Percentiles rank a stretch among this genome's conserved stretches.
Conservation (phyloP, 2,329 filamentous ascomycete genomes). For the Colletotrichum sp. region DNA sequence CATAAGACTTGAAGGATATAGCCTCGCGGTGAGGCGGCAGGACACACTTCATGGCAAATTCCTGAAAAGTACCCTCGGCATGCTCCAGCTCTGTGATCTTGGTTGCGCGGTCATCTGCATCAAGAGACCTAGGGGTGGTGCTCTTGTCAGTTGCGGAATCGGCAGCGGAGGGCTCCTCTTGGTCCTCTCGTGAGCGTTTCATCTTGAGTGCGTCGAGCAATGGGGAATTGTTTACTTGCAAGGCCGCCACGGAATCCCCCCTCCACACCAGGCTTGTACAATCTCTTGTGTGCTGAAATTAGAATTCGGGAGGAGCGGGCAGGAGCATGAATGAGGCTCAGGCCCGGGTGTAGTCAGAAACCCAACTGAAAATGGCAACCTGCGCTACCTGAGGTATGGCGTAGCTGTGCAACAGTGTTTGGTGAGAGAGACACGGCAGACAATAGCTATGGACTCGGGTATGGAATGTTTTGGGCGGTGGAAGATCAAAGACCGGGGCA, state of each 20-base stretch:
- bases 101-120: slow-evolving; percentile 34
- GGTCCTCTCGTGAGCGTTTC: slow-evolving; percentile 68
- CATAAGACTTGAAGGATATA: slow-evolving; percentile 74
- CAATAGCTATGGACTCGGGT: background rate
- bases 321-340: background rate
- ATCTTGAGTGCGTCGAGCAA: slow-evolving; percentile 40
- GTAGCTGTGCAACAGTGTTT: background rate
- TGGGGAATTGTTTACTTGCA: slow-evolving; percentile 20
- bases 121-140: slow-evolving; percentile 7
- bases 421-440: background rate
- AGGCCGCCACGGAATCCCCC: background rate
- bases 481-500: slow-evolving; percentile 1
- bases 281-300: background rate
- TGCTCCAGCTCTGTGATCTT: slow-evolving; percentile 69
- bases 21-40: slow-evolving; percentile 79
- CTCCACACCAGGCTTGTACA: background rate
- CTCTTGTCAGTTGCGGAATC: slow-evolving; percentile 22
- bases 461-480: slow-evolving; percentile 1
- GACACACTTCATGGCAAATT: slow-evolving; percentile 73
- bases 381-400: background rate
- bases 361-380: background rate
- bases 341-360: background rate
- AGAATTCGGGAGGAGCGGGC: background rate
- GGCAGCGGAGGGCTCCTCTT: slow-evolving; percentile 47
- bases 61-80: slow-evolving; percentile 33